A percentile compares a stretch with the other conserved stretches of the same genome.
Conservation (phyloP, 176 grass and related monocot genomes). For the Chrysopogon serrulatus region DNA sequence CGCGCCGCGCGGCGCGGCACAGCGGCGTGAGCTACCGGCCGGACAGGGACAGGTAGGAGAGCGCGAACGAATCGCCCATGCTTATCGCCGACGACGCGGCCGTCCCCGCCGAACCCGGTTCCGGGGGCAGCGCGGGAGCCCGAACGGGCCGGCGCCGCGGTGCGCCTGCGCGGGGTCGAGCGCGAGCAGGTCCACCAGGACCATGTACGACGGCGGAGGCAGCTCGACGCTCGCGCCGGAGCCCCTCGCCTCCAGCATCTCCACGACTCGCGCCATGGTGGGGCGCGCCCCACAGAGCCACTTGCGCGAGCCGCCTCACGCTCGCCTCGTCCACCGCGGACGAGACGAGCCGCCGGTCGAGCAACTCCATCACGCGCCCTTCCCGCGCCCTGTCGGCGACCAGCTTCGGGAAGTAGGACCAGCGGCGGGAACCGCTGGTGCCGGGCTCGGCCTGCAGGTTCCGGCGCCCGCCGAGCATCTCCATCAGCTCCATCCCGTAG, state of each 20-base stretch:
- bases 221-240: conserved; percentile 17
- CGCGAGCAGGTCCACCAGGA: conserved; percentile 38
- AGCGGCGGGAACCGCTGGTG: conserved; percentile 3
- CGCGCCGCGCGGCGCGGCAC: too few species aligned
- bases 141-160: neutral
- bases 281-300: too few species aligned
- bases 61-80: conserved; percentile 15
- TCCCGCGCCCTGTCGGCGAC: conserved; percentile 33
- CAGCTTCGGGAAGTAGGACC: conserved; percentile 55
- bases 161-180: neutral
- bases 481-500: conserved; percentile 71
- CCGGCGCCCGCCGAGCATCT: conserved; percentile 57
- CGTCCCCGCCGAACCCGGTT: neutral
- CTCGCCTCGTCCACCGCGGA: neutral
- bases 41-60: conserved; percentile 37
- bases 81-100: neutral
- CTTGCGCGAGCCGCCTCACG: conserved; percentile 39
- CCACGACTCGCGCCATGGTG: conserved; percentile 57
- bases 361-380: conserved; percentile 44
- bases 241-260: conserved; percentile 57
- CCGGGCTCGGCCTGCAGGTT: conserved; percentile 2
- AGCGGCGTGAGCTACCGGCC: neutral
- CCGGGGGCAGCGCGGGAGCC: neutral
- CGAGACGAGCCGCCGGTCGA: conserved; percentile 33
- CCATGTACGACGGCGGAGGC: conserved; percentile 44